phyloP scores from a whole-genome alignment of 495 filamentous ascomycete genomes.

The Durotheca rogersii region DNA sequence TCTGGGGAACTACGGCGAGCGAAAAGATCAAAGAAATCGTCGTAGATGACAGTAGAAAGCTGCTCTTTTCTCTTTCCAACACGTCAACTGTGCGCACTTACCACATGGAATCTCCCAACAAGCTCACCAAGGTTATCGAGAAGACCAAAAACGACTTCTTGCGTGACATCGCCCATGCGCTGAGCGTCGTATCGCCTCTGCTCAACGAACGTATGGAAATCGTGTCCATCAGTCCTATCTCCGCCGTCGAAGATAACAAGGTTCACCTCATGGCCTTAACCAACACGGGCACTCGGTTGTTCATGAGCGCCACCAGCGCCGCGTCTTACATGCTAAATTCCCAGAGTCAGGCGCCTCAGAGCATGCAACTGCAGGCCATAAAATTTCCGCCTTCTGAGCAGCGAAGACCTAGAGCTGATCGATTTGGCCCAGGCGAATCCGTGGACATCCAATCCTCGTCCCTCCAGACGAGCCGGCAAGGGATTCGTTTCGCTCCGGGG shows the following conservation, averaged over 20 bases:
- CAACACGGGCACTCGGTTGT: constrained; percentile 85
- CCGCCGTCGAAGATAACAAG: constrained; percentile 74
- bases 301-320: constrained; percentile 82
- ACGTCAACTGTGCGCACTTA: constrained; percentile 83
- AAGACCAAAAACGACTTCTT: constrained; percentile 56
- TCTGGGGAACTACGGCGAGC: constrained; percentile 36
- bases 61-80: constrained; percentile 88
- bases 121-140: constrained; percentile 55
- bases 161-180: constrained; percentile 74
- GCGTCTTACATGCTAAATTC: constrained; percentile 65
- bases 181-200: constrained; percentile 61
- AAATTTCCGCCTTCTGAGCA: constrained; percentile 74
- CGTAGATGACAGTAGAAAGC: constrained; percentile 80
- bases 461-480: constrained; percentile 56
- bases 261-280: constrained; percentile 90
- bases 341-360: constrained; percentile 71
- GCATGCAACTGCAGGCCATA: constrained; percentile 95
- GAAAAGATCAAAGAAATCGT: constrained; percentile 74
- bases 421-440: constrained; percentile 32
- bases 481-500: constrained; percentile 76
- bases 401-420: constrained; percentile 21
- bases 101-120: constrained; percentile 62
- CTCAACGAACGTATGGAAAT: constrained; percentile 68
- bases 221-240: constrained; percentile 80
- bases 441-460: constrained; percentile 48